These are phyloP conservation scores for Inosperma sp. DNA, from an alignment of 768 basidiomycete species.

Conservation along the genomic window DNA sequence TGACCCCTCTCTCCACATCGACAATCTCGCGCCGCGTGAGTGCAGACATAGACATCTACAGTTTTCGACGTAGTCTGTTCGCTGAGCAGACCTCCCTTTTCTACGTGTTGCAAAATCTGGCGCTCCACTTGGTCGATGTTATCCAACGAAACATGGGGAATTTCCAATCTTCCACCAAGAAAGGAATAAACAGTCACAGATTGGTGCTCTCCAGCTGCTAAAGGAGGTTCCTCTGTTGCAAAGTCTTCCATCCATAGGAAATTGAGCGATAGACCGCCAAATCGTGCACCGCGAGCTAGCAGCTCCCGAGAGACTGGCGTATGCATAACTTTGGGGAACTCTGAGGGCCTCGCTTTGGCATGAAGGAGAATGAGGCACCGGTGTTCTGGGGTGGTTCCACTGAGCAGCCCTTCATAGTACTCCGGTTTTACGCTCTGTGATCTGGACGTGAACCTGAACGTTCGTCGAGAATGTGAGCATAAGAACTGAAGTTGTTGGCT, in stretches of 20 bases:
- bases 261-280: slow-evolving; percentile 54
- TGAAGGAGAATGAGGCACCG: slow-evolving; percentile 54
- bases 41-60: too few relatives aligned
- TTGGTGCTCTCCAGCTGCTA: slow-evolving; percentile 17
- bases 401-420: slow-evolving; percentile 28
- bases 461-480: too few relatives aligned
- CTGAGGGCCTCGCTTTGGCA: slow-evolving; percentile 41
- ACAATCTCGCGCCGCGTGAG: too few relatives aligned
- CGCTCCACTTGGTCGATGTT: slow-evolving; percentile 52
- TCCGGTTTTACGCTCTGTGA: too few relatives aligned
- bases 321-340: slow-evolving; percentile 43
- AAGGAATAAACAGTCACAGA: slow-evolving; percentile 52
- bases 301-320: slow-evolving; percentile 51
- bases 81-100: too few relatives aligned
- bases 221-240: neutral
- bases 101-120: too few relatives aligned
- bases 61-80: too few relatives aligned
- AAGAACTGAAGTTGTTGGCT: too few relatives aligned
- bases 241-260: slow-evolving; percentile 46
- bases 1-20: too few relatives aligned
- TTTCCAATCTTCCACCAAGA: slow-evolving; percentile 42
- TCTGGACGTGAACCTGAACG: too few relatives aligned
- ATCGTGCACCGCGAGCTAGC: slow-evolving; percentile 38
- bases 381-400: slow-evolving; percentile 53
- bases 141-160: slow-evolving; percentile 43